These are phyloP conservation scores for Tylopilus felleus DNA, from an alignment of 768 basidiomycete genomes.

Conservation along the genomic window DNA sequence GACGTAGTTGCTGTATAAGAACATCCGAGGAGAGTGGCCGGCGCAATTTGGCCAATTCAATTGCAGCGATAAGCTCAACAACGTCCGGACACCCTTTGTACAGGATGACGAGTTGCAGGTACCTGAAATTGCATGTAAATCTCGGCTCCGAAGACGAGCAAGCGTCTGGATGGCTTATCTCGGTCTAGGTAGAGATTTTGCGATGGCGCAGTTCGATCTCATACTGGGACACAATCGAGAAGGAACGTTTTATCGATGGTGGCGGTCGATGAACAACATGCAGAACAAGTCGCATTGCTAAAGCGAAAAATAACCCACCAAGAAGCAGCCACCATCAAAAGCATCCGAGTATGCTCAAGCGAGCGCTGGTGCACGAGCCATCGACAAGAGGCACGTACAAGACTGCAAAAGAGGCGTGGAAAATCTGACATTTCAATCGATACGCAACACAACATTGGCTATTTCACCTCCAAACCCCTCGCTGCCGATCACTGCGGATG, in stretches of 20 bases:
- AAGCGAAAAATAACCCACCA: background rate
- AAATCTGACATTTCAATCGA: slow-evolving; percentile 12
- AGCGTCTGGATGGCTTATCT: background rate
- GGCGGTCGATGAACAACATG: background rate
- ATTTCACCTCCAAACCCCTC: slow-evolving; percentile 35
- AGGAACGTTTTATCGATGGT: background rate
- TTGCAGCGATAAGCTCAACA: background rate
- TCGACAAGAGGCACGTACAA: background rate
- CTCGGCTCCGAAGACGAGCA: background rate
- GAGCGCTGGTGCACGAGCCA: background rate
- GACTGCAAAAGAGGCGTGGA: background rate
- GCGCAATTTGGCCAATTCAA: background rate
- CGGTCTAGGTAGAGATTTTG: too few relatives aligned
- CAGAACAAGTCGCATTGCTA: background rate
- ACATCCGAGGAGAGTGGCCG: background rate
- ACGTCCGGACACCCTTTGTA: background rate
- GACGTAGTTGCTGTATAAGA: background rate
- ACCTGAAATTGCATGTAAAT: background rate
- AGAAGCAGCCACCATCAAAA: background rate
- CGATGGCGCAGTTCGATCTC: background rate
- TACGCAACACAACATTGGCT: slow-evolving; percentile 27
- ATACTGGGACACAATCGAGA: background rate
- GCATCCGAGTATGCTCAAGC: background rate
- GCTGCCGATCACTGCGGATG: slow-evolving; percentile 35
- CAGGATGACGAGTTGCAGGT: background rate